Base-by-base conservation (phyloP, 257 asterid genomes). In the Gynochthodes officinalis region DNA sequence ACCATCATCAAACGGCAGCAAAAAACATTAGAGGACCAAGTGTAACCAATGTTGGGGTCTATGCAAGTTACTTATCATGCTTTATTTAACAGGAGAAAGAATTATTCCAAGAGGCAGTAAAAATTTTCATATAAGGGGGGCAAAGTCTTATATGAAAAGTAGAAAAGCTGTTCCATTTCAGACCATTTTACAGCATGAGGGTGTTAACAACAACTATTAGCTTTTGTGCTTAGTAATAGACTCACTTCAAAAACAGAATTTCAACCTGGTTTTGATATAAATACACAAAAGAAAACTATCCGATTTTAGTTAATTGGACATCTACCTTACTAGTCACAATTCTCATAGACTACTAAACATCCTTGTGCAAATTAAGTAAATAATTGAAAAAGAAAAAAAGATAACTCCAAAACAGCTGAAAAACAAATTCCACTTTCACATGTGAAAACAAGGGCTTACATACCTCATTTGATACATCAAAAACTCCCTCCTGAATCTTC, bases 381-480 rank as follows among this genome's bases (percentile, higher is more conserved):
- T 55, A 33, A n/a, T 14, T 13, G 7, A 39, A 0, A 25, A 2
- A 0, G 32, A 39, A 21, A 25, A n/a, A 54, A 68, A 27, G 14
- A 4, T 11, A n/a, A 49, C 42, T 23, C 14, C 19, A 54, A 4
- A 23, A 40, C 33, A 21, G 35, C 21, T 0, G 52, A 23, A 66
- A 67, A 11, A 37, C 18, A 21, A 35, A 19, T 50, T 50, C 5
- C 21, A 52, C 42, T 18, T 27, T 16, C 10, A 14, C 60, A 59
- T 15, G 58, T 44, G 66, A 62, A 46, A 35, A 53, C 54, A 62
- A 73, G 19, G 67, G 67, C 2, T 7, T 5, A 42, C 77, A 66
- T 73, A 95, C 99, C 98, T 91, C 99, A 79, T 95, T 95, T 62
- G 96, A 90, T 65, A 93, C 93, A 54, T 95, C 99, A 75, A 95